Evolutionary conservation across 495 filamentous ascomycete species (phyloP).

Genomic region (Neurospora sp.): DNA sequence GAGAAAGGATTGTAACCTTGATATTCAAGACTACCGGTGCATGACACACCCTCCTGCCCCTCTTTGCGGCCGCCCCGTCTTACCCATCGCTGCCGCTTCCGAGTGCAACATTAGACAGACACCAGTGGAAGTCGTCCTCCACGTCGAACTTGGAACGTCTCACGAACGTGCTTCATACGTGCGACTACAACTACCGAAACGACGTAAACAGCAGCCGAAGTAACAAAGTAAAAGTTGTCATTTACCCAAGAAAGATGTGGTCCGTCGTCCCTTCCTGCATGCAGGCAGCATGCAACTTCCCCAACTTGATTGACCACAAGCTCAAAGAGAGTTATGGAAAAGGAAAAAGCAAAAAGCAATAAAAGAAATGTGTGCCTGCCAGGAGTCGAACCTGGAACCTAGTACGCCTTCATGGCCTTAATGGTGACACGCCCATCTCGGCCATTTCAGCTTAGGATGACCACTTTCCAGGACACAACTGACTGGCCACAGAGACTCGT

Average conservation of each 20-base stretch:
- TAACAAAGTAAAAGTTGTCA: too few relatives aligned
- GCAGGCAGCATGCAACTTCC: too few relatives aligned
- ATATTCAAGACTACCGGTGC: neutral
- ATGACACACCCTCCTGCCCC: neutral
- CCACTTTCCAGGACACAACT: neutral
- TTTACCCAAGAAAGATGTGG: too few relatives aligned
- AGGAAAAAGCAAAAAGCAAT: too few relatives aligned
- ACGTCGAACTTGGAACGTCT: neutral
- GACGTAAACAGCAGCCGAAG: too few relatives aligned
- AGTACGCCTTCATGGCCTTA: neutral
- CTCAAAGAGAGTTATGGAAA: too few relatives aligned
- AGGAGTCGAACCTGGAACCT: neutral
- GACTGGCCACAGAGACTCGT: neutral
- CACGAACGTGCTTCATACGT: neutral
- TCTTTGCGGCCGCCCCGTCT: neutral
- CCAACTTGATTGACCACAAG: too few relatives aligned
- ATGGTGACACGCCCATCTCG: too few relatives aligned
- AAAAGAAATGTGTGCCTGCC: neutral
- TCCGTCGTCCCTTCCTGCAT: too few relatives aligned
- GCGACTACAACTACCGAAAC: too few relatives aligned
- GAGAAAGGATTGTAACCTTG: neutral
- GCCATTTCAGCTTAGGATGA: neutral
- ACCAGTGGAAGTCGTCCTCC: neutral
- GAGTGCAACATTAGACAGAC: neutral
- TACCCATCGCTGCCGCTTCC: neutral